A percentile compares a stretch with the other conserved stretches of the same genome.
These are phyloP conservation scores for Nemania sp. DNA, from an alignment of 2,329 filamentous ascomycete genomes.

Conservation along the genomic window DNA sequence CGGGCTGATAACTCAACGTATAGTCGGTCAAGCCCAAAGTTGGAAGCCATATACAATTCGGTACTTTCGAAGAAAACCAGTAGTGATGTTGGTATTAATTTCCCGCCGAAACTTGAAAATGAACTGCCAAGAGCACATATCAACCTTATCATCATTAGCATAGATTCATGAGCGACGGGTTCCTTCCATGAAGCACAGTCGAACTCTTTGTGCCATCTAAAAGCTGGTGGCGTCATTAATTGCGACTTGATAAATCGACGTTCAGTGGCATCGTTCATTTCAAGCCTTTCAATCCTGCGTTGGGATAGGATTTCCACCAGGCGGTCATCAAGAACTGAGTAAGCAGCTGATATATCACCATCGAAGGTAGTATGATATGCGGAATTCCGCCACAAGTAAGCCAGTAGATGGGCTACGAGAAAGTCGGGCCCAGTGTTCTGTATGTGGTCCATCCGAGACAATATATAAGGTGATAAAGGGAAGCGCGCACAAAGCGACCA, in stretches of 20 bases:
- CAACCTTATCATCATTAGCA: neutral
- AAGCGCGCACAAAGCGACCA: neutral
- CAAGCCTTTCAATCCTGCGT: neutral
- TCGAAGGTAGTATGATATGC: too few relatives aligned
- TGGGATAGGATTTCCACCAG: neutral
- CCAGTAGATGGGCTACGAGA: neutral
- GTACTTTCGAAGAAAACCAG: neutral
- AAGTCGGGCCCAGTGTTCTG: neutral
- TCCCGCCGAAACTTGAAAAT: neutral
- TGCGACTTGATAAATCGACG: too few relatives aligned
- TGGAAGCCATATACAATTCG: neutral
- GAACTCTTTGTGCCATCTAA: too few relatives aligned
- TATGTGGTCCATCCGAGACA: neutral
- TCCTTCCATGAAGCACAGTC: slow-evolving; percentile 1
- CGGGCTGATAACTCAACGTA: neutral
- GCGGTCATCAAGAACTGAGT: neutral
- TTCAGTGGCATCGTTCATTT: neutral
- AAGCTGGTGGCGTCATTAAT: too few relatives aligned
- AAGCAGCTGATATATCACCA: neutral
- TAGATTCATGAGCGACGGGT: neutral
- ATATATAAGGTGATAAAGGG: neutral
- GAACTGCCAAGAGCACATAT: neutral
- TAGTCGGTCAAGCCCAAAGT: neutral
- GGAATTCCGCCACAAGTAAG: neutral
- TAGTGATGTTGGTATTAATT: neutral